phyloP scores from a whole-genome alignment of 2,329 filamentous ascomycete species.

The Hypomyces perniciosus region DNA sequence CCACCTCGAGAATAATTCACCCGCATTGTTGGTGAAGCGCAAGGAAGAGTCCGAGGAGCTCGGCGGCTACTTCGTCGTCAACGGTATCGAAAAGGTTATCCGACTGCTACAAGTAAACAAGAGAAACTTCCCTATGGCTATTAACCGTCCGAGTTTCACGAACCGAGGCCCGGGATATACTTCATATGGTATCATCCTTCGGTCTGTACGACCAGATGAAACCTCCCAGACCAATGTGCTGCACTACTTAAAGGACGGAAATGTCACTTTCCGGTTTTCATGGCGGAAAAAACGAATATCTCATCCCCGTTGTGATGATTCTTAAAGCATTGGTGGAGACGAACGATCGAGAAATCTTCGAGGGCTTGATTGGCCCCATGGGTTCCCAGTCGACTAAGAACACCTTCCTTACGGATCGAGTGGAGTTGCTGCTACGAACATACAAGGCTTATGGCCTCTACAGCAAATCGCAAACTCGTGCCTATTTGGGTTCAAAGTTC shows the following conservation, averaged over 20 bases:
- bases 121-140: slow-evolving; percentile 93
- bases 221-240: slow-evolving; percentile 96
- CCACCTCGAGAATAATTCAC: slow-evolving; percentile 80
- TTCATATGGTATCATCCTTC: slow-evolving; percentile 81
- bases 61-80: slow-evolving; percentile 95
- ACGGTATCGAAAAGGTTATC: slow-evolving; percentile 95
- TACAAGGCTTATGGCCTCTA: slow-evolving; percentile 89
- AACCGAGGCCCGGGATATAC: slow-evolving; percentile 85
- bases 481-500: slow-evolving; percentile 88
- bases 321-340: slow-evolving; percentile 92
- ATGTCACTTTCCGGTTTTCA: slow-evolving; percentile 94
- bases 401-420: slow-evolving; percentile 90
- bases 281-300: slow-evolving; percentile 97
- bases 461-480: slow-evolving; percentile 71
- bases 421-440: slow-evolving; percentile 84
- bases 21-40: slow-evolving; percentile 71
- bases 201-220: slow-evolving; percentile 92
- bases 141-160: slow-evolving; percentile 81
- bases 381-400: slow-evolving; percentile 74
- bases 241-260: slow-evolving; percentile 92
- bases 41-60: slow-evolving; percentile 97
- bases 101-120: slow-evolving; percentile 85
- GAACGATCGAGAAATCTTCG: slow-evolving; percentile 93
- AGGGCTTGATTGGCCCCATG: slow-evolving; percentile 76
- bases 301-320: slow-evolving; percentile 96